Base-by-base conservation (phyloP, 192 early-diverging fungal species). In the Umbelopsis vinacea region DNA sequence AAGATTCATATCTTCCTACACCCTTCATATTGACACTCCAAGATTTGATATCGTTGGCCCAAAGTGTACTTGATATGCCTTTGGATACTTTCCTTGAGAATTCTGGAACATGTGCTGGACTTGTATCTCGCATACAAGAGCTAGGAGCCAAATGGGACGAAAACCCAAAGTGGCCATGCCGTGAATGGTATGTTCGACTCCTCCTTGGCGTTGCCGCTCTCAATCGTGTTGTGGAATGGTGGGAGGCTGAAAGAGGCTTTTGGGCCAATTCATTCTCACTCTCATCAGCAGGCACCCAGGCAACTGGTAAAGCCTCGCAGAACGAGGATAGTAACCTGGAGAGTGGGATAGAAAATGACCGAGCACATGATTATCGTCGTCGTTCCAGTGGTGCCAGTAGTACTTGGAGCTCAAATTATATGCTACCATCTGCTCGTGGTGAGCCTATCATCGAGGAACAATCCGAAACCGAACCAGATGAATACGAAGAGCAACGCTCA, bases 201-300 rank as follows among this genome's bases (percentile, higher is more conserved):
- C 71, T 95, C 37, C 80, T 94, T 50, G 88, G 86, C 17, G 91
- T 95, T 74, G 90, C 92, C 19, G 85, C 83, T 14, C 82, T 95
- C 21, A 92, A 90, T 17, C 82, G 94, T 43, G 81, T 94, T 22
- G 86, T 95, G 2, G 90, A 94, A 74, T 89, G 89, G 81, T 85
- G 93, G 82, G 90, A 94, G 60, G 92, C 89, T 19, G 92, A 94
- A 74, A 81, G 85, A 8, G 81, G 79, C 12, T 85, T 91, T 60
- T 93, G 92, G 93, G 66, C 76, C n/a, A 63, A 63, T 15, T 35
- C 57, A 4, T 63, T 63, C 33, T 17, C 57, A 8, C 24, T 63
- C 19, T 0, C 57, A 5, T 17, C 57, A 17, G 4, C 15, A 11
- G 12, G 14, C 35, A 19, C 57, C 2, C 29, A 63, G 0, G 17